A percentile compares a stretch with the other conserved stretches of the same genome.
Evolutionary conservation across 2,329 filamentous ascomycete species (phyloP).

Genomic region (Fusarium anthophilum): DNA sequence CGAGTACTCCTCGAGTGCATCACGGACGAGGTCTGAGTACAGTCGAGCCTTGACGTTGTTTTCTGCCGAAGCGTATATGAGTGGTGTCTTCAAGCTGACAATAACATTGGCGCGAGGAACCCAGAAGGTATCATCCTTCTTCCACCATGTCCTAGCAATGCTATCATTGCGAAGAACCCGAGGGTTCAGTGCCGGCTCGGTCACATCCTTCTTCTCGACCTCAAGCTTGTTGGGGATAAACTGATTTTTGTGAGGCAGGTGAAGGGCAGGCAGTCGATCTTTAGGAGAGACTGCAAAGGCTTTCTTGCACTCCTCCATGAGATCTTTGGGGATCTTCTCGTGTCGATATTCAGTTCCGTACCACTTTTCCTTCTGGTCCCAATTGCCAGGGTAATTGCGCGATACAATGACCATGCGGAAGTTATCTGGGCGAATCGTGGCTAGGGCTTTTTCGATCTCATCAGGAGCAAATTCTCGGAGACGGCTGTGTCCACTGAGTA

Average conservation of each 20-base stretch:
- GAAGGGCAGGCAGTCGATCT: constrained; percentile 74
- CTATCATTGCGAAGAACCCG: constrained; percentile 87
- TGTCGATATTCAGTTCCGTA: constrained; percentile 94
- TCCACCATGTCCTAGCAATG: constrained; percentile 88
- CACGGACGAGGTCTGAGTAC: constrained; percentile 86
- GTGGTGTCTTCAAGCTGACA: constrained; percentile 80
- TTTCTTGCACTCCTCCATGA: constrained; percentile 74
- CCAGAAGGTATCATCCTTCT: constrained; percentile 99
- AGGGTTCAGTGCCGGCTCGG: constrained; percentile 73
- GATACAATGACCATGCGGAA: constrained; percentile 86
- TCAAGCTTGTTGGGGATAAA: constrained; percentile 95
- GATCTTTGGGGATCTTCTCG: constrained; percentile 79
- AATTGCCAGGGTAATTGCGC: constrained; percentile 82
- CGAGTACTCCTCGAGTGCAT: constrained; percentile 90
- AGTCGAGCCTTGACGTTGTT: constrained; percentile 81
- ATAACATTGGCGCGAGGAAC: constrained; percentile 92
- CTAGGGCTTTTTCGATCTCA: constrained; percentile 78
- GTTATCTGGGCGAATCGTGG: constrained; percentile 84
- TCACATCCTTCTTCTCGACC: constrained; percentile 90
- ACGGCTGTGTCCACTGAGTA: constrained; percentile 81
- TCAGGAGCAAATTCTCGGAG: constrained; percentile 82
- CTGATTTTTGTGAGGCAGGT: constrained; percentile 92
- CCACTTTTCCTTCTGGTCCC: constrained; percentile 94
- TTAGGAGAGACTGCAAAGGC: constrained; percentile 67
- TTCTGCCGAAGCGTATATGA: constrained; percentile 81